Evolutionary conservation across 1,139 yeast species (phyloP), one percentile per base, ranked within the genome.

Genomic region (Yarrowia galli): DNA sequence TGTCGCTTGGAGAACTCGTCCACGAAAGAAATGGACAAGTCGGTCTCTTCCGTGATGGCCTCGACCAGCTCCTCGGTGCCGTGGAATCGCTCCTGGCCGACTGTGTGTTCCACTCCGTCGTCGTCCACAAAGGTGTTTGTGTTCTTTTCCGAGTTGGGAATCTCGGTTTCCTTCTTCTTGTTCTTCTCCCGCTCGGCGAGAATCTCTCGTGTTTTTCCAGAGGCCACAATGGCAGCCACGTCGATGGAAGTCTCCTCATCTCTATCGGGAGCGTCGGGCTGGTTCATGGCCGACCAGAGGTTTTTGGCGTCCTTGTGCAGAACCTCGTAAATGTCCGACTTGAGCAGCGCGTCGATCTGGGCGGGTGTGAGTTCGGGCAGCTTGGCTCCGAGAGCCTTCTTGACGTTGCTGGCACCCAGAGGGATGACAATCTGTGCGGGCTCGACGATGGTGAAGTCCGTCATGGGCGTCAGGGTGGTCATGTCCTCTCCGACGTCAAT

Each of bases 1-100:
- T 90, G 96, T 71, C 96, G 85, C 75, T 88, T 88, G 71, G 84
- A 85, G 46, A 88, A 79, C 72, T 91, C 96, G 40, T 88, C 88
- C 42, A 92, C 81, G 68, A 82, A 81, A 20, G 78, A 74, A 69
- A 92, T 79, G 0, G 87, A 81, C 40, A 80, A 79, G 69, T 86
- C 87, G 3, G 91, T 84, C 9, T 84, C 84, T 43, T 79, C 79
- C 2, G 89, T 83, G 25, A 93, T 81, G 32, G 77, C 74, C 7
- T 80, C 81, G 53, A 93, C 82, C 67, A 95, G 81, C 42, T 79
- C 81, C 65, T 84, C 85, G 40, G 89, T 81, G 0, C 97, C 98
- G 74, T 86, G 88, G 78, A 95, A 95, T 72, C 99, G 83, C 78
- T 92, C 97, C 70, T 88, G 89, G 7, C 98, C 98, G 12, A 95